Percentiles rank a stretch among this genome's conserved stretches.
Evolutionary conservation across 2,329 filamentous ascomycete genomes (phyloP).

Genomic region (Penicillium expansum): DNA sequence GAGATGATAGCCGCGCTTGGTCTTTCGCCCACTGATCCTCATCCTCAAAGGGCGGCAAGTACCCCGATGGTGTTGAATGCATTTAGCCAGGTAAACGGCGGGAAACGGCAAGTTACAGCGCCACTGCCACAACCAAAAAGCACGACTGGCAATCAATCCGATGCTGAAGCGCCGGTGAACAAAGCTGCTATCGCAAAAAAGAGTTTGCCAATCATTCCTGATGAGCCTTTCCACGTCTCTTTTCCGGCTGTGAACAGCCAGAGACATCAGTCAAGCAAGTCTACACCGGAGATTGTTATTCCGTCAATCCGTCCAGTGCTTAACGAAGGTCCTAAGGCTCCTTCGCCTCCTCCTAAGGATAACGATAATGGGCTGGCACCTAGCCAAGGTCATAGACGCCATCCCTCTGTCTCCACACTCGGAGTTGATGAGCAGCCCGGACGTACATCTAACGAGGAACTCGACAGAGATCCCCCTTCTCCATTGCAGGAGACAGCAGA

Average conservation of each 20-base stretch:
- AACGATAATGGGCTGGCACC: constrained; percentile 5
- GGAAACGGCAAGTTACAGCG: not conserved
- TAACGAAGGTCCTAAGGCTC: constrained; percentile 8
- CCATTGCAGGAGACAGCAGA: constrained; percentile 10
- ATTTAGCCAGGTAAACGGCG: not conserved
- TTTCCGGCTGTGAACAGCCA: not conserved
- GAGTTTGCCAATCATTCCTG: constrained; percentile 6
- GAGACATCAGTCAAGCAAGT: not conserved
- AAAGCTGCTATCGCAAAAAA: constrained; percentile 3
- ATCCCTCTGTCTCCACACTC: constrained; percentile 30
- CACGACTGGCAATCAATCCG: not conserved
- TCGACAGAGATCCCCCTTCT: constrained; percentile 18
- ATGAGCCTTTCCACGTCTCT: constrained; percentile 1
- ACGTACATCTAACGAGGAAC: constrained; percentile 1
- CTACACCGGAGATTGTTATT: not conserved
- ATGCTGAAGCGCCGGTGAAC: not conserved
- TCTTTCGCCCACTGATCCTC: constrained; percentile 19
- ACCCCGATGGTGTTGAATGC: not conserved
- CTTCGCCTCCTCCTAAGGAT: constrained; percentile 11
- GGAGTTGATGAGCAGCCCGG: constrained; percentile 17
- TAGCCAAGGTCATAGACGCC: constrained; percentile 10
- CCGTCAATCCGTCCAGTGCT: constrained; percentile 16
- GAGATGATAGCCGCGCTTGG: constrained; percentile 25
- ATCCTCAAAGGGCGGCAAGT: constrained; percentile 1
- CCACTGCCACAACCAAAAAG: not conserved